Evolutionary conservation across 441 rosid species (phyloP).

Genomic region (Adansonia rubrostipa): DNA sequence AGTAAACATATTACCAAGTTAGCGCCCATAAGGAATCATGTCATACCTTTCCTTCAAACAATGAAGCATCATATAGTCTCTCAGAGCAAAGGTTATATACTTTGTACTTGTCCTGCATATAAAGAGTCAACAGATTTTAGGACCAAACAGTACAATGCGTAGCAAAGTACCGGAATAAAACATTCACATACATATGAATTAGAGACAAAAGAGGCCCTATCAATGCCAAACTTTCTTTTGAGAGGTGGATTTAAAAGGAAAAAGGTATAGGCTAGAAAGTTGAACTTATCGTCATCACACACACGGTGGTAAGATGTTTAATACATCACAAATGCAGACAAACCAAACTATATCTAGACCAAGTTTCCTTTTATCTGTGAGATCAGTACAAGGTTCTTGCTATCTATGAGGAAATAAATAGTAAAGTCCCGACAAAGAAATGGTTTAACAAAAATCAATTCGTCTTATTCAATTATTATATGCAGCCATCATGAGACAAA

Average conservation of each 20-base stretch:
- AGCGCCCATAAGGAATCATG: not conserved
- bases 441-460: not conserved
- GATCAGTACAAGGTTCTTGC: not conserved
- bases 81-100: slow-evolving; percentile 96
- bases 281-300: not conserved
- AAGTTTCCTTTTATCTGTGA: not conserved
- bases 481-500: not conserved
- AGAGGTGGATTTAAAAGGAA: not conserved
- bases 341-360: not conserved
- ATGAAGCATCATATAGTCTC: slow-evolving; percentile 89
- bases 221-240: not conserved
- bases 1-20: not conserved
- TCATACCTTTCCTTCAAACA: slow-evolving; percentile 90
- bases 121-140: slow-evolving; percentile 24
- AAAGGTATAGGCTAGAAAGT: not conserved
- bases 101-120: slow-evolving; percentile 81
- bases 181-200: not conserved
- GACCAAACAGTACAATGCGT: slow-evolving; percentile 11
- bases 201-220: not conserved
- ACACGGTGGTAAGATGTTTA: not conserved
- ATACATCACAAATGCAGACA: not conserved
- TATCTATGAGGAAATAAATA: not conserved
- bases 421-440: not conserved
- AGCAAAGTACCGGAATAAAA: not conserved
- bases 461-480: not conserved